phyloP scores from a whole-genome alignment of 768 basidiomycete species.

The Candolleomyces eurysporus region DNA sequence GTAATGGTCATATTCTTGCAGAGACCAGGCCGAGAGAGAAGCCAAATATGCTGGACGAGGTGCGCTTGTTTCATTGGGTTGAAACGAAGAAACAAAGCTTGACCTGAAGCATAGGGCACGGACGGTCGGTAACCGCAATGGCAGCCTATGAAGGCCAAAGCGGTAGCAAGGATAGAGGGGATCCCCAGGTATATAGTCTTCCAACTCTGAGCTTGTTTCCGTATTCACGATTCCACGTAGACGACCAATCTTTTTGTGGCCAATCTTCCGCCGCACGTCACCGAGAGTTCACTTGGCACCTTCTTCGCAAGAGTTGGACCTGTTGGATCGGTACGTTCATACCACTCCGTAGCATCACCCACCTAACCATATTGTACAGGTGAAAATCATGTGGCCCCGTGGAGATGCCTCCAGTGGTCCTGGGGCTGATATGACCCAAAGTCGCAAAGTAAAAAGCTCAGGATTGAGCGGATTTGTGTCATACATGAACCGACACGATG shows the following conservation, averaged over 20 bases:
- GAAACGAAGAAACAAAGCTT: no score
- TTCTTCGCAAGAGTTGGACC: conserved; percentile 92
- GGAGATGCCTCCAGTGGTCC: conserved; percentile 66
- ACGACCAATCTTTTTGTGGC: conserved; percentile 97
- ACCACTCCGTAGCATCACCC: conserved; percentile 10
- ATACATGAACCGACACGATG: conserved; percentile 91
- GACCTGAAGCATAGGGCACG: conserved; percentile 38
- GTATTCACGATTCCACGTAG: conserved; percentile 32
- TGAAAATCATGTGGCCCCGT: conserved; percentile 99
- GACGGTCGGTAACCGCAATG: conserved; percentile 85
- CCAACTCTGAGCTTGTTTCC: neutral
- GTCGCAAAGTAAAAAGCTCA: conserved; percentile 65
- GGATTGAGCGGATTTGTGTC: conserved; percentile 96
- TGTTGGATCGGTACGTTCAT: conserved; percentile 77
- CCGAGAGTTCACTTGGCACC: conserved; percentile 79
- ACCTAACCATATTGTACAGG: conserved; percentile 39
- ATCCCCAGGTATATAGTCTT: conserved; percentile 63
- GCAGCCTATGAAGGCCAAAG: conserved; percentile 94
- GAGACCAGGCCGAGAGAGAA: conserved; percentile 92
- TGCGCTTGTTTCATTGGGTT: conserved; percentile 34
- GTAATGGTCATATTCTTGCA: conserved; percentile 26
- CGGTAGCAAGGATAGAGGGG: conserved; percentile 86
- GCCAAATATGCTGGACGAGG: conserved; percentile 74
- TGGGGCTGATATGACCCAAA: conserved; percentile 72
- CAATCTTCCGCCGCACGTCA: conserved; percentile 85